Evolutionary conservation across 345 rosid genomes (phyloP).

Genomic region (Eucalyptus pumila): DNA sequence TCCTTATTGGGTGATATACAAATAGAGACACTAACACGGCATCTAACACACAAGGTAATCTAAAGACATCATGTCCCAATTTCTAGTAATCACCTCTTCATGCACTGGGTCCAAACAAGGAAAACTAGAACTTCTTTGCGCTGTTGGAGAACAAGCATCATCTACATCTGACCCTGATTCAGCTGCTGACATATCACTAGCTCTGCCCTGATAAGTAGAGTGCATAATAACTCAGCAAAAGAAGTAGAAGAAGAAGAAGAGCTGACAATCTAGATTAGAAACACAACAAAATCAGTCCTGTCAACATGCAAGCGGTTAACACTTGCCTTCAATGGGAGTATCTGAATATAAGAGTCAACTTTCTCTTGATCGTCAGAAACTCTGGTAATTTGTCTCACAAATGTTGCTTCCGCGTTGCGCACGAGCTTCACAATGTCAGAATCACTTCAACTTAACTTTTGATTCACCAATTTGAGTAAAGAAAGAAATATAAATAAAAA

Average conservation of each 20-base stretch:
- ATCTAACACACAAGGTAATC: not conserved
- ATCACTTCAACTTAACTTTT: not conserved
- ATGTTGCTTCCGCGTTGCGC: conserved; percentile 36
- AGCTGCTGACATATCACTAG: conserved; percentile 28
- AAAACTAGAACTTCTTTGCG: conserved; percentile 19
- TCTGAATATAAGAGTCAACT: conserved; percentile 32
- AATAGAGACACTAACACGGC: not conserved
- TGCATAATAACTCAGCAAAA: not conserved
- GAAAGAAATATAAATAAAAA: not conserved
- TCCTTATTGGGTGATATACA: not conserved
- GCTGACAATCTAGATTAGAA: not conserved
- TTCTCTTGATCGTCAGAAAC: conserved; percentile 30
- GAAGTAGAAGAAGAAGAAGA: not conserved
- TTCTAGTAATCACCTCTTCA: conserved; percentile 51
- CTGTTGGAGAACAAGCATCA: conserved; percentile 35
- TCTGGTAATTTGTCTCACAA: conserved; percentile 49
- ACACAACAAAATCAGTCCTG: not conserved
- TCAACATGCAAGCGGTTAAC: not conserved
- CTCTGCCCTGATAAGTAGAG: conserved; percentile 33
- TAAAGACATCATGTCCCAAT: not conserved
- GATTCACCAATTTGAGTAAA: not conserved
- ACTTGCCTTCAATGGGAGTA: conserved; percentile 42
- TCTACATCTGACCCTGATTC: conserved; percentile 57
- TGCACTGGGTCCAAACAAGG: conserved; percentile 30
- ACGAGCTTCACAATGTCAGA: conserved; percentile 36